These are phyloP conservation scores for Cucurbita maxima DNA, from an alignment of 306 rosid genomes.

Conservation along the genomic window DNA sequence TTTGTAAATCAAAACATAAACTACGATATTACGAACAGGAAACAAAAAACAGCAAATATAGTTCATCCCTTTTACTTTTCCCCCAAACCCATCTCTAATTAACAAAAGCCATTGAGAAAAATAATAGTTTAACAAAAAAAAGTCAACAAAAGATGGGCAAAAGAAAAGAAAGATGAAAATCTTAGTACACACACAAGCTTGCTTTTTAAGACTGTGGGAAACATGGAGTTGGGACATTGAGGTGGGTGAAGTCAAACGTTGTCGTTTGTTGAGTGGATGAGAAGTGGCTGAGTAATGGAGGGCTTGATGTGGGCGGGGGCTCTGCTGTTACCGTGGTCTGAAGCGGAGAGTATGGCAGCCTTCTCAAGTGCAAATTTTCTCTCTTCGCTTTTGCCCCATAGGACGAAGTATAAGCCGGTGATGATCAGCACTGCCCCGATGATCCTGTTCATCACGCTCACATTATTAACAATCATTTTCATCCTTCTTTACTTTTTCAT, in stretches of 20 bases:
- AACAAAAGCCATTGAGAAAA: neutral
- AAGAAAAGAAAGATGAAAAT: neutral
- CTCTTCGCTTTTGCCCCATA: constrained; percentile 10
- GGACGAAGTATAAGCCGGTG: constrained; percentile 40
- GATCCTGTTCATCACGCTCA: constrained; percentile 26
- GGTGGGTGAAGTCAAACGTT: neutral
- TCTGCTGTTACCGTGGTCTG: constrained; percentile 7
- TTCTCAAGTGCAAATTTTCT: constrained; percentile 7
- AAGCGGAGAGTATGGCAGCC: constrained; percentile 4
- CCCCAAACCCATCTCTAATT: constrained; percentile 2
- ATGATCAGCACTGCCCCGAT: constrained; percentile 52
- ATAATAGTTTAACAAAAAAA: neutral
- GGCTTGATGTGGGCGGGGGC: constrained; percentile 5
- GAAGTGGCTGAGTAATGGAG: constrained; percentile 6
- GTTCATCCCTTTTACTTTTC: neutral
- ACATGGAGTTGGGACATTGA: neutral
- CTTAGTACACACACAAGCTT: constrained; percentile 4
- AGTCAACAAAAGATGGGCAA: constrained; percentile 5
- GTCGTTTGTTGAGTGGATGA: neutral
- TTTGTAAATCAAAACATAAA: neutral
- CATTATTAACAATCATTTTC: neutral
- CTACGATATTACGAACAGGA: no score
- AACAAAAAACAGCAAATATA: no score
- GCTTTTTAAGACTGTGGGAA: neutral
- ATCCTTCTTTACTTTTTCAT: neutral